phyloP scores from a whole-genome alignment of 805 yeast species.

The Yarrowia porcina region DNA sequence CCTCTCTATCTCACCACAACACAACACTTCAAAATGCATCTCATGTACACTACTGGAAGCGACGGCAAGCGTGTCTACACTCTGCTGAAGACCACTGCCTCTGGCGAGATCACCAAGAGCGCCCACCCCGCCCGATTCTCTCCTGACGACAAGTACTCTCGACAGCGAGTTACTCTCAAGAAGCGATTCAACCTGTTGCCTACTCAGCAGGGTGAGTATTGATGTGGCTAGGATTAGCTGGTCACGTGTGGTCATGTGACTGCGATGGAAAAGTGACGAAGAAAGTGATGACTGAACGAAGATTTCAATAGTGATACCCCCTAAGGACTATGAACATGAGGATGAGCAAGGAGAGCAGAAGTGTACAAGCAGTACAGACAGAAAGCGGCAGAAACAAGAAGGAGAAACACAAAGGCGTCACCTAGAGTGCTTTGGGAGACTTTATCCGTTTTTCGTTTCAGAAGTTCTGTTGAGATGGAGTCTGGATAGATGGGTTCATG shows the following conservation, averaged over 20 bases:
- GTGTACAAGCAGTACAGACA: too few relatives aligned
- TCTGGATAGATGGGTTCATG: not conserved
- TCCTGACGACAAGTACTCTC: slow-evolving; percentile 98
- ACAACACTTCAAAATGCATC: slow-evolving; percentile 65
- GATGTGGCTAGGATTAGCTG: not conserved
- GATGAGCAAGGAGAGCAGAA: too few relatives aligned
- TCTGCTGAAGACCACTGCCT: slow-evolving; percentile 70
- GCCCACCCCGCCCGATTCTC: slow-evolving; percentile 99
- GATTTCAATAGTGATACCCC: too few relatives aligned
- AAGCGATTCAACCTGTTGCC: slow-evolving; percentile 89
- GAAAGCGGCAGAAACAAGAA: not conserved
- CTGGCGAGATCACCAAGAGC: slow-evolving; percentile 94
- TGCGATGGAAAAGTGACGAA: not conserved
- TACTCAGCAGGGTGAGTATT: slow-evolving; percentile 54
- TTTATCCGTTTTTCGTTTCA: too few relatives aligned
- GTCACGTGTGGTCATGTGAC: not conserved
- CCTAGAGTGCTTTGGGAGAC: too few relatives aligned
- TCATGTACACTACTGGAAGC: slow-evolving; percentile 93
- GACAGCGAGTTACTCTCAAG: slow-evolving; percentile 97
- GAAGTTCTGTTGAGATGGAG: too few relatives aligned
- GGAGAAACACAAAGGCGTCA: not conserved
- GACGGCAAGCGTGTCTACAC: slow-evolving; percentile 97
- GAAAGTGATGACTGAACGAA: too few relatives aligned
- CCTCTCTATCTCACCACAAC: not conserved
- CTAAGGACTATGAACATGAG: too few relatives aligned